Conservation (phyloP, 2,329 filamentous ascomycete genomes). For the Chaetomiaceae sp. region DNA sequence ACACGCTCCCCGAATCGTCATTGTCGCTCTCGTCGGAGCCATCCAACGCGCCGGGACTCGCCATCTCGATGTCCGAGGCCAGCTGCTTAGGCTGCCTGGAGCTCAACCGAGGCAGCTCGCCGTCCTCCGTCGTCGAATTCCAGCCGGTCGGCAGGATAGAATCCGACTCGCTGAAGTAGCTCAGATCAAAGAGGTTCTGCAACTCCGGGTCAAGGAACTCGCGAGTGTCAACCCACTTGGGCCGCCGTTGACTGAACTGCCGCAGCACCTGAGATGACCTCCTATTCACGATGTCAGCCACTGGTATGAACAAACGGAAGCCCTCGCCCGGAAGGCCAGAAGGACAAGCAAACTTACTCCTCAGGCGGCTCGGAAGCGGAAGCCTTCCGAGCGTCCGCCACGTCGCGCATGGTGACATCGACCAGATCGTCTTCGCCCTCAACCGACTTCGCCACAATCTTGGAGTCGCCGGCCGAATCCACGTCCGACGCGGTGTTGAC, state of each 20-base stretch:
- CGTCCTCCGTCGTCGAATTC: constrained; percentile 54
- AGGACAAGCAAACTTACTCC: constrained; percentile 28
- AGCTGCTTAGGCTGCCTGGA: constrained; percentile 40
- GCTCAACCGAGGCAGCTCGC: constrained; percentile 48
- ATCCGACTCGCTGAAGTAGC: constrained; percentile 54
- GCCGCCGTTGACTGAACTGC: constrained; percentile 44
- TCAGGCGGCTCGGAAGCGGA: constrained; percentile 18
- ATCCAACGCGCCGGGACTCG: constrained; percentile 43
- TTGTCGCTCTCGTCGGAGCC: constrained; percentile 48
- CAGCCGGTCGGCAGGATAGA: constrained; percentile 65
- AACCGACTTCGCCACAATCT: constrained; percentile 70
- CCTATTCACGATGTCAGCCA: constrained; percentile 1
- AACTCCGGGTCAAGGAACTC: constrained; percentile 56
- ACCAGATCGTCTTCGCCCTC: constrained; percentile 88
- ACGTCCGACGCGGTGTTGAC: constrained; percentile 58
- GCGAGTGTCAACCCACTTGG: constrained; percentile 46
- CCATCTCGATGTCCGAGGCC: constrained; percentile 41
- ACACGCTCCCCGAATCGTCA: constrained; percentile 37
- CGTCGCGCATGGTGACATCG: constrained; percentile 78
- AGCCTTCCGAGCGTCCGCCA: constrained; percentile 32
- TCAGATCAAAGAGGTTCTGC: constrained; percentile 71
- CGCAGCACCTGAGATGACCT: constrained; percentile 32
- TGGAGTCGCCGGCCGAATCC: constrained; percentile 61
- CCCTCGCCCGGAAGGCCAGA: too few species aligned
- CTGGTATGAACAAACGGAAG: too few species aligned